Base-by-base conservation (phyloP, 73 alveolate species). In the Paramecium pentaurelia region DNA sequence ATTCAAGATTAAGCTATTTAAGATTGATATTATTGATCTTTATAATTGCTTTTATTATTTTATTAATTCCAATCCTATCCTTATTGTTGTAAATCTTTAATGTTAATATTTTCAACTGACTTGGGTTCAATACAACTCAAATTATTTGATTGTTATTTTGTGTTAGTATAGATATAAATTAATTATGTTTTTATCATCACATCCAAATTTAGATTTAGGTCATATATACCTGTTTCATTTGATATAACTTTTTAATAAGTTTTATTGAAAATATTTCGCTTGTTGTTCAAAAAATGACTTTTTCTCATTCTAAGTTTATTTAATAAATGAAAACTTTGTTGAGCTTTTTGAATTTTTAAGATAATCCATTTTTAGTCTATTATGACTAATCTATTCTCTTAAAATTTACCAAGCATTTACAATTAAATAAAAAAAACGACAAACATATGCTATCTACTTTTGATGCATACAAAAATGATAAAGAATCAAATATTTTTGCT, bases 361-460 rank as follows among this genome's bases (percentile, higher is more conserved):
- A 7, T 45, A 60, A 45, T 80, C 51, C 3, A 28, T 0, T 8
- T 80, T 80, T 18, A 42, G 16, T 80, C n/a, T 42, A 10, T 80
- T 45, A 80, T 80, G 77, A 80, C 51, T 49, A 45, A 80, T 80
- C 77, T 45, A 80, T 80, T 64, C 37, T 45, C 91, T 32, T 80
- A 34, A 47, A 80, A 45, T 18, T 18, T 42, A 11, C 11, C 36
- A 25, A 80, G 9, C 54, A 20, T 40, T 44, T 27, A n/a, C n/a
- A n/a, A n/a, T n/a, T n/a, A n/a, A n/a, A n/a, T n/a, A n/a, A n/a
- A n/a, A n/a, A 42, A 4, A 77, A 7, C 25, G 25, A 22, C 25
- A 22, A 22, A 22, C 25, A 22, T 22, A 22, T 22, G 25, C 14
- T 40, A 9, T 22, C 45, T 18, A 45, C 54, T 80, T 80, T 45